These are phyloP conservation scores for Ophiostoma angusticollis DNA, from an alignment of 2,329 filamentous ascomycete species.

Conservation along the genomic window DNA sequence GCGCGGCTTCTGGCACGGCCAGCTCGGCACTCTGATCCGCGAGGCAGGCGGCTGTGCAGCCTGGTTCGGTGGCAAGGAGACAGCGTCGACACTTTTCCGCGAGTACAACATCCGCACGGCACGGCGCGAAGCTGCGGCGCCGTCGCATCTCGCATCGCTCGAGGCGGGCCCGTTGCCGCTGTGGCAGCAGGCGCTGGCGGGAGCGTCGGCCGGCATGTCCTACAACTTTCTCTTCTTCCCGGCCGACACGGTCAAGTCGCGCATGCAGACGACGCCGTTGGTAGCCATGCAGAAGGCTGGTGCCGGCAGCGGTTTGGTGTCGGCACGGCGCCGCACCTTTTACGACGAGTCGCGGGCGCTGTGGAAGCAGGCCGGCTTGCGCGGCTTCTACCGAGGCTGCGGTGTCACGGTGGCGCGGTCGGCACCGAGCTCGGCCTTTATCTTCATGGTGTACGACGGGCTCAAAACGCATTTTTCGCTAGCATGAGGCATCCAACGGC, in stretches of 20 bases:
- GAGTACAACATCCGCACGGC: constrained; percentile 35
- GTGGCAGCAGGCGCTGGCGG: constrained; percentile 77
- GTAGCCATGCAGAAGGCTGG: constrained; percentile 19
- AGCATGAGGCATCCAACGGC: constrained; percentile 19
- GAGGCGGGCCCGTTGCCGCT: constrained; percentile 51
- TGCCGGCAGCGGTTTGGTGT: constrained; percentile 22
- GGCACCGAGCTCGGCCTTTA: constrained; percentile 93
- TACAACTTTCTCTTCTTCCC: constrained; percentile 98
- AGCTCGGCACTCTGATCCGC: constrained; percentile 82
- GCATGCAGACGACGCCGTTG: constrained; percentile 82
- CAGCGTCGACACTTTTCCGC: constrained; percentile 58
- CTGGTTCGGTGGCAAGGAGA: constrained; percentile 91
- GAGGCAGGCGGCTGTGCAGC: constrained; percentile 88
- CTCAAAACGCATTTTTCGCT: constrained; percentile 57
- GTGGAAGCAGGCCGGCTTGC: constrained; percentile 73
- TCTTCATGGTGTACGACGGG: constrained; percentile 89
- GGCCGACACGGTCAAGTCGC: constrained; percentile 91
- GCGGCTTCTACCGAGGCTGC: constrained; percentile 83
- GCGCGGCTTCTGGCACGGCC: constrained; percentile 85
- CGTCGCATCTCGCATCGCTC: constrained; percentile 28
- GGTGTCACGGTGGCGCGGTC: constrained; percentile 82
- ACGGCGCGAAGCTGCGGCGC: constrained; percentile 15
- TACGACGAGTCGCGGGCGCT: constrained; percentile 55
- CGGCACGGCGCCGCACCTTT: constrained; percentile 48
- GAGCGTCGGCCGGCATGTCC: constrained; percentile 75